Base-by-base conservation (phyloP, 2,329 filamentous ascomycete genomes). In the Cyphellophora europaea region DNA sequence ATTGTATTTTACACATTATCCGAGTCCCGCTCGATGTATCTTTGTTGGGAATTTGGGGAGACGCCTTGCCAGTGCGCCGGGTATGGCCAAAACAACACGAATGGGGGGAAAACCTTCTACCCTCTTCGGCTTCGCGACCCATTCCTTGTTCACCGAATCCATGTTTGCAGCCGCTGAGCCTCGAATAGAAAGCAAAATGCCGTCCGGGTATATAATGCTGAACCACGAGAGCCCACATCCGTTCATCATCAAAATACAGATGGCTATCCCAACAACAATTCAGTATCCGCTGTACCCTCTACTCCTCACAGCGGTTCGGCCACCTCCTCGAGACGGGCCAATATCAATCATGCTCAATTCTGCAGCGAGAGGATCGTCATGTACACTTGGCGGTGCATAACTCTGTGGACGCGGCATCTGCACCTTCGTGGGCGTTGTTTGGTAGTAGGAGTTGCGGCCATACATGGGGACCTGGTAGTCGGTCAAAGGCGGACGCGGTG, bases 301-400 rank as follows among this genome's bases (percentile, higher is more conserved):
- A 19, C 32, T 19, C n/a, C 42, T 37, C 17, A 42, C 32, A 32
- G 42, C 27, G 11, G 38, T 28, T 6, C 38, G 40, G 28, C 41
- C 35, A 14, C 39, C 38, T 27, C 44, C 45, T 40, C 45, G 39
- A 15, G 39, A 44, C 13, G 45, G 44, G 5, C 65, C 66, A 37
- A 69, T 66, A 39, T 69, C 65, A 41, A 69, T 69, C 5, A 56
- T 58, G 38, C 59, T 69, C 45, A 79, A 58, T 53, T 79, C 75
- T 19, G 72, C 58, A 33, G 71, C 74, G 31, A 79, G 53, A 5
- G 72, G 69, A 40, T 63, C 65, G 4, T 53, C 27, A 13, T 32
- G 14, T 15, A 23, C 32, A 12, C 19, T 25, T 11, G 43, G 41
- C n/a, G 44, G 43, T 15, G 36, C 30, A 21, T 32, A 32, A 18